Evolutionary conservation across 106 monocot genomes (phyloP).

Genomic region (Ottelia alismoides): DNA sequence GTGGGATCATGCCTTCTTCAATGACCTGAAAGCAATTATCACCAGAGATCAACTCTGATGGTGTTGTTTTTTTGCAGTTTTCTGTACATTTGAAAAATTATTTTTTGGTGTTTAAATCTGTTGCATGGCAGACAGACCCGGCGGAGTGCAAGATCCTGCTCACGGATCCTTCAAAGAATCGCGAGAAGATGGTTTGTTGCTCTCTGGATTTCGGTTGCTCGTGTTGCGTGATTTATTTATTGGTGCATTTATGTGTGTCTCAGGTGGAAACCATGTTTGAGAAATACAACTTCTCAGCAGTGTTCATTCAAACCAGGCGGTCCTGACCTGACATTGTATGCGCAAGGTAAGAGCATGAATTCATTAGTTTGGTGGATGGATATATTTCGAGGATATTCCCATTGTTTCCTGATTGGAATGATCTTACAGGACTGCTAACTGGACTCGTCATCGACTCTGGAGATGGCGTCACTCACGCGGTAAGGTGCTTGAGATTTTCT

Average conservation of each 20-base stretch:
- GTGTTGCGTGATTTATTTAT: neutral
- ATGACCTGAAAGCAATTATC: conserved; percentile 58
- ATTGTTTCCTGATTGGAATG: neutral
- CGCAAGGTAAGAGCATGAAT: conserved; percentile 87
- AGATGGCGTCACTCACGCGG: conserved; percentile 99
- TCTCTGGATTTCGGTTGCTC: neutral
- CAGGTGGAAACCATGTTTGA: conserved; percentile 99
- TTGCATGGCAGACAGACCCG: conserved; percentile 93
- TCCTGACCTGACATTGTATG: conserved; percentile 91
- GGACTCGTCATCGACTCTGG: conserved; percentile 96
- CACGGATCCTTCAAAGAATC: conserved; percentile 91
- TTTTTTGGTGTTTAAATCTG: no score
- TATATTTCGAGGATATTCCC: no score
- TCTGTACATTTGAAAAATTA: no score
- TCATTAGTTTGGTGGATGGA: no score
- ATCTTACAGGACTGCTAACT: conserved; percentile 63
- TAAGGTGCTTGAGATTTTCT: no score
- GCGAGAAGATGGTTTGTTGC: conserved; percentile 72
- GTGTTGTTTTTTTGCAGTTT: no score
- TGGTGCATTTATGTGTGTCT: conserved; percentile 2
- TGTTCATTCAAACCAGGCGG: conserved; percentile 95
- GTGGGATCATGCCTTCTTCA: conserved; percentile 90
- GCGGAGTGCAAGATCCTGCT: conserved; percentile 86
- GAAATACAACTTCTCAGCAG: conserved; percentile 76
- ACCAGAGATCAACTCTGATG: no score